A percentile compares a stretch with the other conserved stretches of the same genome.
These are phyloP conservation scores for Rhodotorula sp. DNA, from an alignment of 1,284 basidiomycete genomes.

Conservation along the genomic window DNA sequence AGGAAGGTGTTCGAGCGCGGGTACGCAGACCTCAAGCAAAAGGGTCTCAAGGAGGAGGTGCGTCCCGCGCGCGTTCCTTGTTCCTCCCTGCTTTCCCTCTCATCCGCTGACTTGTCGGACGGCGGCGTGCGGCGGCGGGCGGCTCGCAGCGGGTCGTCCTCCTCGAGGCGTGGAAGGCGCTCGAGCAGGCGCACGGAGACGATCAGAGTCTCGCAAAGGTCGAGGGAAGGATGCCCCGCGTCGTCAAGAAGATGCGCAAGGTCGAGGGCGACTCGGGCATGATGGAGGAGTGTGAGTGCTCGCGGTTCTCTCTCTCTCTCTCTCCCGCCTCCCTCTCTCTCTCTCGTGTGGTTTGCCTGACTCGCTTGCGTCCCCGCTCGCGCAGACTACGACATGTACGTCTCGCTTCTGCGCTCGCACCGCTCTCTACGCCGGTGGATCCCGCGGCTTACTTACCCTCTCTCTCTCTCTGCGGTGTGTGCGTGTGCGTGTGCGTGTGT, in stretches of 20 bases:
- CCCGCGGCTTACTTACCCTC: too few relatives aligned
- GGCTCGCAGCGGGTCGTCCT: constrained; percentile 70
- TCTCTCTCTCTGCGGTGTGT: too few relatives aligned
- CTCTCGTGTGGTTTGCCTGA: neutral
- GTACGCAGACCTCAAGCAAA: constrained; percentile 77
- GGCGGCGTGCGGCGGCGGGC: neutral
- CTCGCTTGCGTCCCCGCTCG: constrained; percentile 3
- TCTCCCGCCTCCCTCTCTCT: too few relatives aligned
- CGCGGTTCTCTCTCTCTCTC: constrained; percentile 10
- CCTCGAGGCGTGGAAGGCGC: constrained; percentile 88
- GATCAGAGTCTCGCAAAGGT: constrained; percentile 67
- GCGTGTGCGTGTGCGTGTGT: too few relatives aligned
- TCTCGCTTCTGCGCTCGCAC: too few relatives aligned
- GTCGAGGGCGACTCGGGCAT: constrained; percentile 78
- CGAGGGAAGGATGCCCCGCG: constrained; percentile 83
- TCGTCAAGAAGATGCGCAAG: constrained; percentile 77
- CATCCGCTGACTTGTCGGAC: neutral
- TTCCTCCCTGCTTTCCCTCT: neutral
- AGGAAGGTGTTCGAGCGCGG: constrained; percentile 77
- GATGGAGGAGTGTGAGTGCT: constrained; percentile 71
- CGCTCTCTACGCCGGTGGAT: too few relatives aligned
- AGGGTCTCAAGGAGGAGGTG: constrained; percentile 83
- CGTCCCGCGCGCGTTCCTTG: constrained; percentile 46
- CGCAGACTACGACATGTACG: constrained; percentile 75
- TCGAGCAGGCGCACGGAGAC: constrained; percentile 75